These are phyloP conservation scores for Penicillium sp. DNA, from an alignment of 2,329 filamentous ascomycete species.

Conservation along the genomic window DNA sequence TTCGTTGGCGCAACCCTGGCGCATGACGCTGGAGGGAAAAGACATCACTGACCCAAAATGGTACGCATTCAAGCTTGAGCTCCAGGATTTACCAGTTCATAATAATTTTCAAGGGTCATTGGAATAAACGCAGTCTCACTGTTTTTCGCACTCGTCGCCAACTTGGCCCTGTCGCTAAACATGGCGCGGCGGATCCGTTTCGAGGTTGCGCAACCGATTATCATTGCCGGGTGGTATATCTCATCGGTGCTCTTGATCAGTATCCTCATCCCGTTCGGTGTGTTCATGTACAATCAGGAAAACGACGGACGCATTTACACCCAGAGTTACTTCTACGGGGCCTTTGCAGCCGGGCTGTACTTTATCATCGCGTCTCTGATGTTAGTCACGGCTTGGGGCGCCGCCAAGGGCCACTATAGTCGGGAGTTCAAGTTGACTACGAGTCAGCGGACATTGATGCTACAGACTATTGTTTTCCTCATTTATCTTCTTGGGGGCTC, in stretches of 20 bases:
- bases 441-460: slow-evolving; percentile 52
- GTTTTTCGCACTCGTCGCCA: slow-evolving; percentile 51
- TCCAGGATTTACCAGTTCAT: not conserved
- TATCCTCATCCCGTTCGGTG: slow-evolving; percentile 47
- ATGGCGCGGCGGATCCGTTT: slow-evolving; percentile 56
- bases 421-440: slow-evolving; percentile 54
- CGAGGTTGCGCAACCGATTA: slow-evolving; percentile 55
- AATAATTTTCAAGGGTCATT: slow-evolving; percentile 39
- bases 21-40: slow-evolving; percentile 47
- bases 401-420: slow-evolving; percentile 51
- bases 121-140: slow-evolving; percentile 56
- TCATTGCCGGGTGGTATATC: slow-evolving; percentile 56
- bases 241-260: slow-evolving; percentile 53
- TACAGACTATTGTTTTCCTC: slow-evolving; percentile 42
- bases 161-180: slow-evolving; percentile 54
- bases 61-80: slow-evolving; percentile 27
- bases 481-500: slow-evolving; percentile 40
- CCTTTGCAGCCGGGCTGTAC: slow-evolving; percentile 55
- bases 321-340: slow-evolving; percentile 57
- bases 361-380: slow-evolving; percentile 54
- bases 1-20: slow-evolving; percentile 55
- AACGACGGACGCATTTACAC: slow-evolving; percentile 46
- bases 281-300: slow-evolving; percentile 37
- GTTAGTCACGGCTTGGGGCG: slow-evolving; percentile 54
- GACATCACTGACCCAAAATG: slow-evolving; percentile 53